phyloP scores from a whole-genome alignment of 2,329 filamentous ascomycete genomes.

The Fonsecaea erecta region DNA sequence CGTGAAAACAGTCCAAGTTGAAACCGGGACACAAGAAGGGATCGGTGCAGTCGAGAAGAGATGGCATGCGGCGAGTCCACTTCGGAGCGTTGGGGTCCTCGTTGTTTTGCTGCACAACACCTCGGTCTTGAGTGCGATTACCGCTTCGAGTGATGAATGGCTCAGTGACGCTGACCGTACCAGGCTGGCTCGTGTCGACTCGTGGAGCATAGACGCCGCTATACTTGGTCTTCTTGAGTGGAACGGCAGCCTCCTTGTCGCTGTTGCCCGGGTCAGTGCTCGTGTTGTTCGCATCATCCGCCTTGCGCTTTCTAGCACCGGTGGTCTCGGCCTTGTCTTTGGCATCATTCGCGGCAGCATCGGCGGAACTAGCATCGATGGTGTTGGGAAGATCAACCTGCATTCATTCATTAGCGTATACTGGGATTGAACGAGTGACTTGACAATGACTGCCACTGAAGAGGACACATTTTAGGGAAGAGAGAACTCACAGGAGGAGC shows the following conservation, averaged over 20 bases:
- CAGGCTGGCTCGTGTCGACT: neutral
- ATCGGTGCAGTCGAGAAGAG: conserved; percentile 14
- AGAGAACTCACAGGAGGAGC: neutral
- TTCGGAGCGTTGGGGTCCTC: conserved; percentile 3
- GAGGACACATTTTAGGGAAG: neutral
- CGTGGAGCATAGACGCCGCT: neutral
- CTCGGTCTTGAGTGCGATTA: neutral
- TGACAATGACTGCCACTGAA: neutral
- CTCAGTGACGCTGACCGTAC: neutral
- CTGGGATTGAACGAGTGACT: neutral
- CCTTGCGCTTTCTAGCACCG: neutral
- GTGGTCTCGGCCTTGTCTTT: neutral
- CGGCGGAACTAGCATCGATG: neutral
- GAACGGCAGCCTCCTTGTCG: neutral
- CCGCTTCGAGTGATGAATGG: neutral
- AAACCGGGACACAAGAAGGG: conserved; percentile 7
- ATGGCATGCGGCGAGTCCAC: conserved; percentile 1
- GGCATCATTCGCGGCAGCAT: neutral
- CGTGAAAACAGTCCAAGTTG: conserved; percentile 14
- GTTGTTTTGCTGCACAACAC: neutral
- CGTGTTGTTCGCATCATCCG: neutral
- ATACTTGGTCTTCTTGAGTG: neutral
- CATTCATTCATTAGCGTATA: neutral
- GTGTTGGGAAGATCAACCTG: neutral
- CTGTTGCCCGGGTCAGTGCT: neutral